Percentiles rank a stretch among this genome's conserved stretches.
Conservation (phyloP, 1,139 yeast genomes). For the Arxiozyma slooffiae region DNA sequence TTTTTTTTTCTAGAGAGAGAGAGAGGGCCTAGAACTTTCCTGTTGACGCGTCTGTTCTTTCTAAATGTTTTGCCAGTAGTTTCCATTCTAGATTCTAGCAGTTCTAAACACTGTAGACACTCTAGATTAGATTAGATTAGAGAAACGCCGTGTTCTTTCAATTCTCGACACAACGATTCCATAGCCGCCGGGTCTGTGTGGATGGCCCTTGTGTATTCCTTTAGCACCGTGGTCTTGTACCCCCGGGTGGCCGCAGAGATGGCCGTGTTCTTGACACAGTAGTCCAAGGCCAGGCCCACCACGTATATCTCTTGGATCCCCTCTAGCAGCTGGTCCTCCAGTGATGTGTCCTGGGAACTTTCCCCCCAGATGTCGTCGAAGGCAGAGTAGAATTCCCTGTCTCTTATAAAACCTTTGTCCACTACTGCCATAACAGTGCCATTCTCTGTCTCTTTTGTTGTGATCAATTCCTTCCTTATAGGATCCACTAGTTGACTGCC, state of each 20-base stretch:
- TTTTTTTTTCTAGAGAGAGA: not conserved
- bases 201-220: slow-evolving; percentile 45
- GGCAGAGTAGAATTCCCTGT: slow-evolving; percentile 84
- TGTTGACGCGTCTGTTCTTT: too few species aligned
- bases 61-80: too few species aligned
- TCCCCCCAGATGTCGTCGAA: slow-evolving; percentile 71
- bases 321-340: slow-evolving; percentile 39
- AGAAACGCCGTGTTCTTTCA: slow-evolving; percentile 12
- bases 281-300: slow-evolving; percentile 82
- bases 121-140: too few species aligned
- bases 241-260: slow-evolving; percentile 55
- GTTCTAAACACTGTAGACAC: too few species aligned
- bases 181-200: slow-evolving; percentile 20
- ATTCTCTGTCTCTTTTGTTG: slow-evolving; percentile 6
- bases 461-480: slow-evolving; percentile 30
- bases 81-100: too few species aligned
- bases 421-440: slow-evolving; percentile 32
- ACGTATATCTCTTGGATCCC: slow-evolving; percentile 53
- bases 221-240: slow-evolving; percentile 51
- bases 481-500: slow-evolving; percentile 59
- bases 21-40: too few species aligned
- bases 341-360: slow-evolving; percentile 62
- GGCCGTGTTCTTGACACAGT: slow-evolving; percentile 71
- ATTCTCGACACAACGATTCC: slow-evolving; percentile 14
- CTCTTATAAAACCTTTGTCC: slow-evolving; percentile 58